Base-by-base conservation (phyloP, 2,329 filamentous ascomycete species). In the Colletotrichum lentis region DNA sequence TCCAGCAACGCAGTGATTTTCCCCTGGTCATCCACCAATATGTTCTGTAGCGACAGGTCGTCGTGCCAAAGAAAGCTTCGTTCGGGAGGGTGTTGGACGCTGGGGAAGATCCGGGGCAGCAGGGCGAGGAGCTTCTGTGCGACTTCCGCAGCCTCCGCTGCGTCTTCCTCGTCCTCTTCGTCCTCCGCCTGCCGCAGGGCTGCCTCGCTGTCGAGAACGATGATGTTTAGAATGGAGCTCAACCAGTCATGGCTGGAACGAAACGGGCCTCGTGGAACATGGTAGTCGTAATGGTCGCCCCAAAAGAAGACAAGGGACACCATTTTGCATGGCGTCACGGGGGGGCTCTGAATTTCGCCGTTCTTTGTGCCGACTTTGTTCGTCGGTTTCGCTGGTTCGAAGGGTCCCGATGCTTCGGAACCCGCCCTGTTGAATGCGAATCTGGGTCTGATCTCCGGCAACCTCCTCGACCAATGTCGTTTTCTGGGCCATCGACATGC, bases 231-330 rank as follows among this genome's bases (percentile, higher is more conserved):
- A 43, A 75, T 62, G 0, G 77, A 67, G 3, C 67, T 69, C 5
- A 83, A 71, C 79, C 79, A 82, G 47, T 79, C 79, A n/a, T 77
- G 67, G 62, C 77, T 77, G 2, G 75, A 80, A 5, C 53, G 54
- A 68, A 80, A 81, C 1, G 80, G 79, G 0, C 80, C 80, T 3
- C 79, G 74, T 1, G 73, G 64, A 8, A 81, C 63, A 20, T 78
- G 71, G 22, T 79, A 78, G 18, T 73, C 53, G 39, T 75, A 72
- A 35, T 73, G 75, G 41, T 73, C 58, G 1, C 76, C 77, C 70
- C 71, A 73, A 69, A 80, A 79, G 71, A 81, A 79, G 12, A 73
- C 69, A 11, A 62, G 63, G 2, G 76, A 76, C 7, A 81, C 76
- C 3, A 80, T 70, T 16, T 67, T 73, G 4, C 75, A 74, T 2